Percentiles rank a stretch among this genome's conserved stretches.
These are phyloP conservation scores for Thozetella sp. DNA, from an alignment of 495 filamentous ascomycete genomes.

Conservation along the genomic window DNA sequence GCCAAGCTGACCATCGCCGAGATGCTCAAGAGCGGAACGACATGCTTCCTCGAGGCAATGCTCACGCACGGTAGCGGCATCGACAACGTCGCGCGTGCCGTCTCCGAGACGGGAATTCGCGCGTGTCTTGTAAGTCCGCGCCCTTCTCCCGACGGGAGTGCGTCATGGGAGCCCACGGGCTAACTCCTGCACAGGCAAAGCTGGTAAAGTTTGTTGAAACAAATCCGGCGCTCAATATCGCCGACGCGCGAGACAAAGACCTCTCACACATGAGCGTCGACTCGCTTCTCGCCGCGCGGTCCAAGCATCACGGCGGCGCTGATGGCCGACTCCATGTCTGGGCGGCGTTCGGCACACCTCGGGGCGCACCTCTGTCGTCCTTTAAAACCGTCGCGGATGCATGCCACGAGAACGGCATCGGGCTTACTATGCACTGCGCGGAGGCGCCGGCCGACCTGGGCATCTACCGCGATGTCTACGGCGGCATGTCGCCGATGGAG, in stretches of 20 bases:
- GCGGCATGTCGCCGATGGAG: slow-evolving; percentile 2
- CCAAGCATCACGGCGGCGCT: background rate
- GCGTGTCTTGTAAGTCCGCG: background rate
- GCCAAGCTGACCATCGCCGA: background rate
- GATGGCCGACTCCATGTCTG: background rate
- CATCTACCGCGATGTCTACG: background rate
- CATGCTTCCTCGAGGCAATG: slow-evolving; percentile 1
- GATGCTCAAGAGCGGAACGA: slow-evolving; percentile 2
- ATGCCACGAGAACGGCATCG: background rate
- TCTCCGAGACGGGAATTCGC: background rate
- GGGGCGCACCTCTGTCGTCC: background rate
- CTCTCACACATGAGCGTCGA: background rate
- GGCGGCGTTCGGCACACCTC: background rate
- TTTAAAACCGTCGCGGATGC: background rate
- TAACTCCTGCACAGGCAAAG: background rate
- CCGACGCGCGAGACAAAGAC: slow-evolving; percentile 3
- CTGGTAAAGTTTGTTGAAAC: slow-evolving; percentile 1
- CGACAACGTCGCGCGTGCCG: background rate
- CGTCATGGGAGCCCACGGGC: background rate
- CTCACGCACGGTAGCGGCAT: slow-evolving; percentile 1
- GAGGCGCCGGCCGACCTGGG: background rate
- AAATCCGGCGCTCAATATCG: background rate
- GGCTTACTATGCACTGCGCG: background rate
- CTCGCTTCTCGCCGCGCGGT: background rate
- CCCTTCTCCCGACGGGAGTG: background rate